Base-by-base conservation (phyloP, 805 yeast genomes). In the Yueomyces sinensis region DNA sequence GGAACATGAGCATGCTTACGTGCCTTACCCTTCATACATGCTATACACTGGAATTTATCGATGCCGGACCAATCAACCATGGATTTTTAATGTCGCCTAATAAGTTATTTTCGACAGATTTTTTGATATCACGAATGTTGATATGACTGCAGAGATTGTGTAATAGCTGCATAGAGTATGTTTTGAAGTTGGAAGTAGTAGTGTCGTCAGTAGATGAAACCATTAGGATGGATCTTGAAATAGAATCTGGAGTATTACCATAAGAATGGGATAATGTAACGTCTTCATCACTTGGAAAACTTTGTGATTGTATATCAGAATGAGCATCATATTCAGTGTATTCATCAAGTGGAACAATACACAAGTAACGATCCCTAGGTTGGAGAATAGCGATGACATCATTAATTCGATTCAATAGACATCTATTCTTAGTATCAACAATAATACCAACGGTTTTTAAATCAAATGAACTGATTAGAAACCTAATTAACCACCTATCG, bases 1-100 rank as follows among this genome's bases (percentile, higher is more conserved):
- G 76, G 78, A 23, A 37, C 34, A 58, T 69, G 69, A n/a, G n/a
- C n/a, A n/a, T n/a, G 54, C 63, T 66, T 46, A 72, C 66, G 55
- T 76, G 70, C 71, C 76, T 78, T 48, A 64, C 66, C 45, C 83
- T 66, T 63, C 79, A 86, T 51, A 68, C 35, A 28, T 17, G 19
- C 20, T 28, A 55, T 66, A 75, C 74, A 49, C 73, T 74, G 46
- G 74, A 55, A 63, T 72, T 74, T 89, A 35, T 33, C 32, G 35
- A 41, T 48, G 42, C 45, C 30, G 62, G 29, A n/a, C 41, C 41
- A 38, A 13, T 37, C 36, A 11, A 37, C 36, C 20, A 27, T 28
- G 9, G 13, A 11, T 11, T 9, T 17, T 25, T 14, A 9, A 27
- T 15, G 25, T 17, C 9, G 5, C 14, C n/a, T 11, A 19, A 13